Evolutionary conservation across 345 rosid species (phyloP).

Genomic region (Bretschneidera sinensis): DNA sequence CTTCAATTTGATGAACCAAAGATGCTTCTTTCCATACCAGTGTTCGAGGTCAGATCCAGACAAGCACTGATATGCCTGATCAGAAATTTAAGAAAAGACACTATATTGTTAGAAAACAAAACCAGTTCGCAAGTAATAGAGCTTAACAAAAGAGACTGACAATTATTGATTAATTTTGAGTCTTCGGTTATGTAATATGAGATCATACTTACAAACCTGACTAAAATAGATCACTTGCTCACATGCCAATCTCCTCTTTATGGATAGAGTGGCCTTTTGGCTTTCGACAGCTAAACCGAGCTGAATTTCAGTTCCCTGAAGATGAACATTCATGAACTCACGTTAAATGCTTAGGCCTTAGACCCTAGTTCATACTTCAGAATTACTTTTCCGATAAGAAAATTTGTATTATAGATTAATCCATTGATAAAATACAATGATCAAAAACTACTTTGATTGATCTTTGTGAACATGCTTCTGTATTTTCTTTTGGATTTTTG

Average conservation of each 20-base stretch:
- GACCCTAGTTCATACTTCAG: too few relatives aligned
- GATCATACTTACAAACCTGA: constrained; percentile 47
- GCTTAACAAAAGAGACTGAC: too few relatives aligned
- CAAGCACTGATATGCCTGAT: constrained; percentile 68
- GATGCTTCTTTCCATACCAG: constrained; percentile 64
- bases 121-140: too few relatives aligned
- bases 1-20: constrained; percentile 82
- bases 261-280: constrained; percentile 77
- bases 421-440: too few relatives aligned
- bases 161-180: too few relatives aligned
- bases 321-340: too few relatives aligned
- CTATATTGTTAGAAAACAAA: not conserved
- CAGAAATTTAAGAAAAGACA: not conserved
- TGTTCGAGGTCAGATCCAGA: constrained; percentile 44
- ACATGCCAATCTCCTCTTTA: constrained; percentile 91
- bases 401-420: too few relatives aligned
- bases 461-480: too few relatives aligned
- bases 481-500: too few relatives aligned
- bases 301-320: constrained; percentile 94
- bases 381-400: too few relatives aligned
- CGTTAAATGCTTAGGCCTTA: too few relatives aligned
- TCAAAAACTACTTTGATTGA: too few relatives aligned
- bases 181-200: not conserved
- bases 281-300: constrained; percentile 89
- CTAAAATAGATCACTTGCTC: constrained; percentile 72